These are phyloP conservation scores for Phaseolus lunatus DNA, from an alignment of 306 rosid species.

Conservation along the genomic window DNA sequence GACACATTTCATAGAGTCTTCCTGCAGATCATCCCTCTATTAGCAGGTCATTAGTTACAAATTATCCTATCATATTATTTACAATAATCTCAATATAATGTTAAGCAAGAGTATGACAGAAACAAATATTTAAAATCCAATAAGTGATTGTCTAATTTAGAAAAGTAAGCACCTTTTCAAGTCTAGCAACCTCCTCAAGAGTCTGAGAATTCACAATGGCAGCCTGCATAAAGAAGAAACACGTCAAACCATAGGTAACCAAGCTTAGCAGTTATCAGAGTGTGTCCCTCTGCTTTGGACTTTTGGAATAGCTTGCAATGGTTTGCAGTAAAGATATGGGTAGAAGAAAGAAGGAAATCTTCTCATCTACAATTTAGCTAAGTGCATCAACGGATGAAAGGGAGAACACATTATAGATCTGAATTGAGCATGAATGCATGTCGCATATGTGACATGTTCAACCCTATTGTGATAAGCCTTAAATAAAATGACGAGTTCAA, in stretches of 20 bases:
- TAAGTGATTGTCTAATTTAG: constrained; percentile 4
- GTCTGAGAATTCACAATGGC: constrained; percentile 98
- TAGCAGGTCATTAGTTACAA: neutral
- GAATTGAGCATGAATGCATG: neutral
- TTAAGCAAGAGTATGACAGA: constrained; percentile 9
- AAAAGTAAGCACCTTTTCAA: constrained; percentile 81
- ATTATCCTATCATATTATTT: constrained; percentile 6
- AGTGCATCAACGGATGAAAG: neutral
- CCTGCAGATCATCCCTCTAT: neutral
- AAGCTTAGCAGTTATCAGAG: neutral
- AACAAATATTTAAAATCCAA: neutral
- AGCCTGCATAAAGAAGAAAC: constrained; percentile 68
- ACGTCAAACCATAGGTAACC: constrained; percentile 30
- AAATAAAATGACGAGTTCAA: neutral
- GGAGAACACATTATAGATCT: neutral
- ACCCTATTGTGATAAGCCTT: constrained; percentile 3
- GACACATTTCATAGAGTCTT: neutral
- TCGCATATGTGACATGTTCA: neutral
- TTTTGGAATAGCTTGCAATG: neutral
- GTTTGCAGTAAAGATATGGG: neutral
- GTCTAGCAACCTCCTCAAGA: constrained; percentile 98
- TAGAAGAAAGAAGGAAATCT: constrained; percentile 15
- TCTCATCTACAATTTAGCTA: neutral
- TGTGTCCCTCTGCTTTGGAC: neutral
- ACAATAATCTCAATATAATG: constrained; percentile 25